These are phyloP conservation scores for Podaxis mareebaensis DNA, from an alignment of 768 basidiomycete genomes.

Conservation along the genomic window DNA sequence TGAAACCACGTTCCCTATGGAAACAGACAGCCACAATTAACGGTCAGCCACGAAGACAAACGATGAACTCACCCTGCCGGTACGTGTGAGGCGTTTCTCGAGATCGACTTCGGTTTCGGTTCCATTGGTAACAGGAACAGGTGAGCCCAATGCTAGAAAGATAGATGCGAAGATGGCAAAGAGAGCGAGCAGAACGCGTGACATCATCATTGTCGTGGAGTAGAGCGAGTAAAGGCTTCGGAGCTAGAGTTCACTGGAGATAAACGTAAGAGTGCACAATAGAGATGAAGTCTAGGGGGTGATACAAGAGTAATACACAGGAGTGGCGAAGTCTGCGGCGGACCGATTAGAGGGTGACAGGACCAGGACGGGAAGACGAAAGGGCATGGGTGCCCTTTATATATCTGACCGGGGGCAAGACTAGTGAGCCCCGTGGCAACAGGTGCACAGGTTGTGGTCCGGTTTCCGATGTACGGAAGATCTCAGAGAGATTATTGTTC, in stretches of 20 bases:
- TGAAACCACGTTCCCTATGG: constrained; percentile 69
- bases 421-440: background rate
- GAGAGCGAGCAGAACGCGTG: constrained; percentile 35
- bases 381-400: constrained; percentile 20
- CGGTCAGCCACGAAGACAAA: background rate
- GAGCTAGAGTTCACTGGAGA: constrained; percentile 12
- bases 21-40: constrained; percentile 17
- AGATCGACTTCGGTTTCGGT: constrained; percentile 31
- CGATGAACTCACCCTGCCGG: constrained; percentile 50
- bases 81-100: constrained; percentile 52
- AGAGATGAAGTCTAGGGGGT: background rate
- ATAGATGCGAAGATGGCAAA: constrained; percentile 44
- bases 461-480: constrained; percentile 3
- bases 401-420: constrained; percentile 17
- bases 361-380: background rate
- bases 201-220: constrained; percentile 31
- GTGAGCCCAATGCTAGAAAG: constrained; percentile 44
- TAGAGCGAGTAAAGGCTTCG: constrained; percentile 3
- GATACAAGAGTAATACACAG: background rate
- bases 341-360: background rate
- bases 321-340: background rate
- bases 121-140: constrained; percentile 36
- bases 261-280: constrained; percentile 14
- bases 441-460: constrained; percentile 1
- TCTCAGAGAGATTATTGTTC: background rate